These are phyloP conservation scores for Cryphonectria nitschkei DNA, from an alignment of 2,329 filamentous ascomycete species.

Conservation along the genomic window DNA sequence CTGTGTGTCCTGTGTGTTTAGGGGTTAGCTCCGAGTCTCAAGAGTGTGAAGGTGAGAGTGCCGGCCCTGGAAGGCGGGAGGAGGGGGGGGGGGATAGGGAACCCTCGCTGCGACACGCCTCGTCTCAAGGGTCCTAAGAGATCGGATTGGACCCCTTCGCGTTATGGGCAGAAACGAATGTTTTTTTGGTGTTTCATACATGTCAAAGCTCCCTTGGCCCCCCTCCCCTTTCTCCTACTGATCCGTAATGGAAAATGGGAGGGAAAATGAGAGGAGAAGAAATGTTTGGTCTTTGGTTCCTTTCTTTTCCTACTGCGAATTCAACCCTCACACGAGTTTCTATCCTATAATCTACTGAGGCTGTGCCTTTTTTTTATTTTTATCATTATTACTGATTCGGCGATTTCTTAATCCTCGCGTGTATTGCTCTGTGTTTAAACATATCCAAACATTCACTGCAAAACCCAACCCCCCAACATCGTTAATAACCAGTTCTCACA, in stretches of 20 bases:
- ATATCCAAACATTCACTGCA: too few species aligned
- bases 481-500: too few species aligned
- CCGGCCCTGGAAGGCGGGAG: too few species aligned
- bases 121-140: constrained; percentile 34
- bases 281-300: too few species aligned
- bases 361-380: background rate
- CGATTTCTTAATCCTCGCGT: constrained; percentile 20
- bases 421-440: background rate
- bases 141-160: background rate
- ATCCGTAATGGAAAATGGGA: background rate
- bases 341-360: background rate
- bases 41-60: background rate
- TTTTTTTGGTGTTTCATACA: constrained; percentile 19
- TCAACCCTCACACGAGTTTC: background rate
- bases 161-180: constrained; percentile 6
- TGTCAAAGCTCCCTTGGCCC: background rate
- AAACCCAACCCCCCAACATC: too few species aligned
- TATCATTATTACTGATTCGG: constrained; percentile 9
- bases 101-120: constrained; percentile 35
- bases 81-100: background rate
- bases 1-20: background rate
- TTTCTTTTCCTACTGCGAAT: too few species aligned
- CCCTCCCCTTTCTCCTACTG: background rate
- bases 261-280: background rate
- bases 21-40: constrained; percentile 6